Evolutionary conservation across 2,329 filamentous ascomycete species (phyloP).

Genomic region (Pseudogymnoascus sp.): DNA sequence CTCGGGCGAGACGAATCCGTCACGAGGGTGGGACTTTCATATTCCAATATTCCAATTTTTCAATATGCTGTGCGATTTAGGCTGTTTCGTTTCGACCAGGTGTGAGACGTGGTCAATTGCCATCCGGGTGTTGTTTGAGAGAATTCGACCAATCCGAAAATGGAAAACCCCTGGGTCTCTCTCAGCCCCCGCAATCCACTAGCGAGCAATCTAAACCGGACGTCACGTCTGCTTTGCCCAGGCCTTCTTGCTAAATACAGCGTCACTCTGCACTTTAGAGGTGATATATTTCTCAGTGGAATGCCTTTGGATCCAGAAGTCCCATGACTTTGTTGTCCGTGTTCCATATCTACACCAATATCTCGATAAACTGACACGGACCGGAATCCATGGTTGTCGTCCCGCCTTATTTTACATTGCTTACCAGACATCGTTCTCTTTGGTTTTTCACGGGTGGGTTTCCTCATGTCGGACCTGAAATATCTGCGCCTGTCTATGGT

Average conservation of each 20-base stretch:
- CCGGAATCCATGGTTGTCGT: neutral
- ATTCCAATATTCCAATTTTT: slow-evolving; percentile 1
- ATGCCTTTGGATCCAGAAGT: neutral
- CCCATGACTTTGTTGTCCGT: neutral
- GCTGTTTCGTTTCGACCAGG: neutral
- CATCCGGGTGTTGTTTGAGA: neutral
- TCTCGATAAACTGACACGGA: neutral
- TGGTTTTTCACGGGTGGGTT: neutral
- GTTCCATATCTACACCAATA: neutral
- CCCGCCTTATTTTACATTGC: neutral
- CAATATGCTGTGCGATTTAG: slow-evolving; percentile 2
- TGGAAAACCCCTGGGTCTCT: neutral
- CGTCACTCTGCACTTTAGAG: neutral
- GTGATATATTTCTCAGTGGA: slow-evolving; percentile 4
- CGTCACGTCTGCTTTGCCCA: neutral
- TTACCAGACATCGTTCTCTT: neutral
- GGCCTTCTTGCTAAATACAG: slow-evolving; percentile 6
- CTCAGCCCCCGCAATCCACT: slow-evolving; percentile 1
- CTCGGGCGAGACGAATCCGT: neutral
- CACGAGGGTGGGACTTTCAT: neutral
- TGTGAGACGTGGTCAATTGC: slow-evolving; percentile 2
- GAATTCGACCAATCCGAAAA: neutral
- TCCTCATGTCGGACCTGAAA: neutral
- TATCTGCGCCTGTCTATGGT: neutral
- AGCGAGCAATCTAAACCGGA: slow-evolving; percentile 7